Percentiles rank a stretch among this genome's conserved stretches.
phyloP scores from a whole-genome alignment of 139 green algal genomes.

The Tetradesmus obliquus region DNA sequence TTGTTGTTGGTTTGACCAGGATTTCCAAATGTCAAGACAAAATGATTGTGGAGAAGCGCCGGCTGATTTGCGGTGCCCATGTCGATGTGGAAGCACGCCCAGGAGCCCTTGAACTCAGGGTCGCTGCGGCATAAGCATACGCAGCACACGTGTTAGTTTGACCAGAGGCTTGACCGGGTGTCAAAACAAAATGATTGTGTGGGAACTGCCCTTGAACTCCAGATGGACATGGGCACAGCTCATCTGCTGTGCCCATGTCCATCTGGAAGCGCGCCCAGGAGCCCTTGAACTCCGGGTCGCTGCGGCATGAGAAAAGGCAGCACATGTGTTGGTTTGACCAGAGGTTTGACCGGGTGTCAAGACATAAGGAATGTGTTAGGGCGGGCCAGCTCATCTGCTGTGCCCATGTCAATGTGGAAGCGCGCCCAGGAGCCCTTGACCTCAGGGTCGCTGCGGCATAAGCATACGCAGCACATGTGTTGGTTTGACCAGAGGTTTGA shows the following conservation, averaged over 20 bases:
- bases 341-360: too few species aligned
- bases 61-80: constrained; percentile 92
- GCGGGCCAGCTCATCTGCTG: constrained; percentile 83
- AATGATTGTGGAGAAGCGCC: constrained; percentile 52
- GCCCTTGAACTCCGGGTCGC: constrained; percentile 35
- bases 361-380: too few species aligned
- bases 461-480: too few species aligned
- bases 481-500: too few species aligned
- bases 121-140: not conserved
- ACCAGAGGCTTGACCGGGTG: too few species aligned
- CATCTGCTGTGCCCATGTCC: constrained; percentile 90
- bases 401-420: constrained; percentile 87
- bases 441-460: constrained; percentile 16
- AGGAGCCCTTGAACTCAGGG: constrained; percentile 48
- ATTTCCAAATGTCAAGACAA: too few species aligned
- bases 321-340: too few species aligned
- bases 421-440: constrained; percentile 45
- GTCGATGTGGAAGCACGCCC: constrained; percentile 70
- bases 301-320: not conserved
- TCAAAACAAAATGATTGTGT: too few species aligned
- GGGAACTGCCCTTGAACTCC: constrained; percentile 54
- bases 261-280: constrained; percentile 62
- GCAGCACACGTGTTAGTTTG: not conserved
- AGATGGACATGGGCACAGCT: constrained; percentile 59
- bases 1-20: too few species aligned